Evolutionary conservation across 140 eudicot species (phyloP).

Genomic region (Artemisia princeps): DNA sequence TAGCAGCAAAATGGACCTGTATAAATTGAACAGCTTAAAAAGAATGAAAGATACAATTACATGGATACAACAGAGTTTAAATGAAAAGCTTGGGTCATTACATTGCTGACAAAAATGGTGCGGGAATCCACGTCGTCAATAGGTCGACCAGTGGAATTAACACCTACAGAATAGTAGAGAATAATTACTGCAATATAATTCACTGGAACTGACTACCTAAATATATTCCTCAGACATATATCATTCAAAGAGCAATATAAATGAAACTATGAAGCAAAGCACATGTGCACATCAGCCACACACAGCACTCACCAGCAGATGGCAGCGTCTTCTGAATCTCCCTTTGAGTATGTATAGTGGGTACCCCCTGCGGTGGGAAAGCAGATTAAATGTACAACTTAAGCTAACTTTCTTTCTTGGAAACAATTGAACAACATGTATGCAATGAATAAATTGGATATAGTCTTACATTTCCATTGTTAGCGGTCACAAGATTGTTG

Average conservation of each 20-base stretch:
- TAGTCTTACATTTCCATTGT: conserved; percentile 64
- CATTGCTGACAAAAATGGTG: conserved; percentile 79
- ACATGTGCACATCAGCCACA: neutral
- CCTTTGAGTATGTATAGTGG: conserved; percentile 29
- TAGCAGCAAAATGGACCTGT: conserved; percentile 95
- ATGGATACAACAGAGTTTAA: neutral
- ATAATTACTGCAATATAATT: neutral
- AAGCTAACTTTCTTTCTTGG: neutral
- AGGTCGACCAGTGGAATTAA: conserved; percentile 47
- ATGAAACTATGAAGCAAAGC: neutral
- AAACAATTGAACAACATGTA: neutral
- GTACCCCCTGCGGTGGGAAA: conserved; percentile 33
- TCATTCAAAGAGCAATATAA: conserved; percentile 4
- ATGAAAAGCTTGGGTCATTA: conserved; percentile 25
- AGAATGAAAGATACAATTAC: conserved; percentile 8
- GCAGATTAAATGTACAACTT: neutral
- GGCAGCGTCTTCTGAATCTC: conserved; percentile 43
- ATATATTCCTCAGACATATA: conserved; percentile 5
- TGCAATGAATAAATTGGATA: neutral
- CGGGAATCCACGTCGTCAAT: conserved; percentile 76
- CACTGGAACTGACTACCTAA: neutral
- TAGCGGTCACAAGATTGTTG: conserved; percentile 23
- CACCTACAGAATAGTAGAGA: conserved; percentile 36
- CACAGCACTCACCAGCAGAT: conserved; percentile 45
- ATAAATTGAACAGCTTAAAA: conserved; percentile 18